Base-by-base conservation (phyloP, 2,329 filamentous ascomycete species). In the Mycosphaerella sp. region DNA sequence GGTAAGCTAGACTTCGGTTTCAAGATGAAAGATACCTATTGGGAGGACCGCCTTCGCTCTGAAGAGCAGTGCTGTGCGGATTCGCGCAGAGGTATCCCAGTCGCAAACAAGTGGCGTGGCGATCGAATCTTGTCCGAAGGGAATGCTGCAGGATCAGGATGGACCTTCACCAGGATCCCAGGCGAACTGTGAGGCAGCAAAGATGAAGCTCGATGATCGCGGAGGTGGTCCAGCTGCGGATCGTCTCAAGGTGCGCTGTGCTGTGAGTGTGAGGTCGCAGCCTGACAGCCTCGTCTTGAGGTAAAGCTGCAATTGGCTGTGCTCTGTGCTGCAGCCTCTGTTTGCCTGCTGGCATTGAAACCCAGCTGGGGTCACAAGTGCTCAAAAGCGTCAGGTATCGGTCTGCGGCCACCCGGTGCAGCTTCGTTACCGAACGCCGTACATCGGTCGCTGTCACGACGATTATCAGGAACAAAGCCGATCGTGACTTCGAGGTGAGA, bases 311-410 rank as follows among this genome's bases (percentile, higher is more conserved):
- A 39, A 49, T 49, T 49, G 45, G 45, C 16, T 42, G 37, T 30
- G 36, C 37, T 21, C 39, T 39, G 9, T 34, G 30, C 30, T 8
- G 10, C 30, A 34, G 4, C 10, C 10, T 5, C 10, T 34, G 45
- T 52, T 52, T 52, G 50, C 44, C 42, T 48, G 50, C 43, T 30
- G 50, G 30, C 30, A n/a, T 34, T 34, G 30, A 34, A 34, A 12
- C 50, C 50, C 50, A 44, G 47, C 25, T 35, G 32, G 28, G 37
- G 45, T 49, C 41, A 16, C 45, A 35, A 34, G 18, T 41, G 30
- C 37, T 28, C 37, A 42, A 5, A 25, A 49, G 37, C 41, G 37
- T 49, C 45, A 49, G 37, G 37, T 32, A 37, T 12, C 14, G 39
- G 10, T 16, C 30, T 32, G 39, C 30, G 16, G 36, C 45, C 37